Percentiles rank a stretch among this genome's conserved stretches.
Conservation (phyloP, 2,329 filamentous ascomycete species). For the Fusarium xylarioides region DNA sequence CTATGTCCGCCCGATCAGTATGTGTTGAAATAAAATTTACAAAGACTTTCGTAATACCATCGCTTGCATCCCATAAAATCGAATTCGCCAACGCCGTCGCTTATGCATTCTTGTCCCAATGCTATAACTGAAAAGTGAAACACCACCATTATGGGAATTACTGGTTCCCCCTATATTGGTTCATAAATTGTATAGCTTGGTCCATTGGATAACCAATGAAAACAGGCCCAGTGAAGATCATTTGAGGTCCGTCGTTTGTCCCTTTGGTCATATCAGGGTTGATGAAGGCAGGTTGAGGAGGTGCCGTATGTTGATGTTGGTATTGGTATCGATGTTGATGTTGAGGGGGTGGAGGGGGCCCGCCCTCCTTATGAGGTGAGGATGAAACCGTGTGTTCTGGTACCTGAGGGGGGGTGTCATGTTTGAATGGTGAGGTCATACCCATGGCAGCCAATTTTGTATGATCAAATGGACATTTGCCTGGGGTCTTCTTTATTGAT, state of each 20-base stretch:
- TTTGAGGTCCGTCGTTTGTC: constrained; percentile 61
- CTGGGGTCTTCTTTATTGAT: constrained; percentile 45
- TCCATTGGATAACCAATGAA: constrained; percentile 92
- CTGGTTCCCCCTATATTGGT: constrained; percentile 58
- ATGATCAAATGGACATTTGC: constrained; percentile 69
- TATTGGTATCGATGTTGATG: constrained; percentile 7
- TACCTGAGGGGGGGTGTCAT: constrained; percentile 16
- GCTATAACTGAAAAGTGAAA: constrained; percentile 19
- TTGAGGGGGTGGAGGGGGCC: constrained; percentile 20
- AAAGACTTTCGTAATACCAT: constrained; percentile 13
- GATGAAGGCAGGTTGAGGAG: constrained; percentile 62
- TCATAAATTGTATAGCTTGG: constrained; percentile 80
- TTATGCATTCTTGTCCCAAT: constrained; percentile 32
- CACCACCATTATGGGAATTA: constrained; percentile 26
- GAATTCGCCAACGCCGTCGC: constrained; percentile 45
- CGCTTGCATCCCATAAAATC: constrained; percentile 24
- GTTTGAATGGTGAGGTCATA: constrained; percentile 24
- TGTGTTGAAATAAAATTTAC: neutral
- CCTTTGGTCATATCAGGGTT: constrained; percentile 52
- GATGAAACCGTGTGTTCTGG: constrained; percentile 23
- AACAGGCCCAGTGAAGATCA: constrained; percentile 92
- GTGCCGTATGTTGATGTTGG: constrained; percentile 16
- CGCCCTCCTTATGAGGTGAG: constrained; percentile 35
- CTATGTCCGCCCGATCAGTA: neutral
- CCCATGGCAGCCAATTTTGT: constrained; percentile 54